Conservation (phyloP, 2,329 filamentous ascomycete genomes). For the Trematosphaeria pertusa region DNA sequence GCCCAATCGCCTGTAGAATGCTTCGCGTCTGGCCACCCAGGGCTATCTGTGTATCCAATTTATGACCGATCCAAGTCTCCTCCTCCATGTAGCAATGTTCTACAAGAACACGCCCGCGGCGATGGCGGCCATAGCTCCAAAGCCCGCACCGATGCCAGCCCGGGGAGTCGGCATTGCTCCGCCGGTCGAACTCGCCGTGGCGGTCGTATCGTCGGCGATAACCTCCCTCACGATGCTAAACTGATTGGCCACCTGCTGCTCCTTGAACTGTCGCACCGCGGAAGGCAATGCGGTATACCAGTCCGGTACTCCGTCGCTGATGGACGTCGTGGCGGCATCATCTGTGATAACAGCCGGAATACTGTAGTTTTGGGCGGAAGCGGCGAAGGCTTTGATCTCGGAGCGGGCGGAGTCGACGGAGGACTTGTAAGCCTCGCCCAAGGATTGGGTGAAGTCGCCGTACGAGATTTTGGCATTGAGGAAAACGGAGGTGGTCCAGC, state of each 20-base stretch:
- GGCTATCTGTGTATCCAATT: too few species aligned
- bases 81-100: neutral
- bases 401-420: constrained; percentile 34
- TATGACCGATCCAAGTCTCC: neutral
- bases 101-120: constrained; percentile 37
- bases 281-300: constrained; percentile 41
- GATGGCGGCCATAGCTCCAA: constrained; percentile 36
- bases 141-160: constrained; percentile 26
- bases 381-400: constrained; percentile 33
- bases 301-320: constrained; percentile 21
- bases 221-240: constrained; percentile 37
- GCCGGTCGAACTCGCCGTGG: constrained; percentile 25
- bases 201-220: constrained; percentile 16
- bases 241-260: constrained; percentile 38
- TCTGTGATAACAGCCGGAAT: constrained; percentile 37
- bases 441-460: constrained; percentile 24
- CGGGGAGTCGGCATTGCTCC: constrained; percentile 29
- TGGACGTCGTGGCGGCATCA: constrained; percentile 25
- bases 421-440: constrained; percentile 34
- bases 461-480: constrained; percentile 34
- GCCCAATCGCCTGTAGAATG: too few species aligned
- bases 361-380: constrained; percentile 27
- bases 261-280: constrained; percentile 36
- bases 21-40: too few species aligned
- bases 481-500: constrained; percentile 38